Conservation (phyloP, 2,329 filamentous ascomycete species). For the Ascochyta viciae-villosae region DNA sequence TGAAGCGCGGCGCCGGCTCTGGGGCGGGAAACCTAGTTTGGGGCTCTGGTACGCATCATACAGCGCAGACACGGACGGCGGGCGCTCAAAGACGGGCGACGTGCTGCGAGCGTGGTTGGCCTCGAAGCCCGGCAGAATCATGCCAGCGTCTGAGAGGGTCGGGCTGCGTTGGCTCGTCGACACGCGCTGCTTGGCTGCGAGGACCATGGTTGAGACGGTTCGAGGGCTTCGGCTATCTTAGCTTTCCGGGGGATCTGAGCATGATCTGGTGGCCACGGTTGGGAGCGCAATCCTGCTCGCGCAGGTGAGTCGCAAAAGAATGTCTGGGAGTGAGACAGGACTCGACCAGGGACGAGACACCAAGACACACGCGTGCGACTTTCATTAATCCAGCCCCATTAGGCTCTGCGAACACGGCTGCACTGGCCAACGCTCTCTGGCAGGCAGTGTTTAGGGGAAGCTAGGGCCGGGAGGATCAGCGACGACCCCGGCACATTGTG, state of each 20-base stretch:
- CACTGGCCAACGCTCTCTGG: slow-evolving; percentile 13
- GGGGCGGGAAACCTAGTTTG: slow-evolving; percentile 40
- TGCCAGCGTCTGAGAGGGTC: slow-evolving; percentile 90
- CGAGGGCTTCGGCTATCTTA: slow-evolving; percentile 27
- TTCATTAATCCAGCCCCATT: slow-evolving; percentile 20
- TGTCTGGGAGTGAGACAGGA: slow-evolving; percentile 14
- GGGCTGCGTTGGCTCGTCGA: slow-evolving; percentile 54
- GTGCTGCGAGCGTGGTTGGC: slow-evolving; percentile 50
- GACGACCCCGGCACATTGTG: slow-evolving; percentile 11
- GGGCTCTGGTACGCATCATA: slow-evolving; percentile 34
- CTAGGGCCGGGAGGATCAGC: slow-evolving; percentile 19
- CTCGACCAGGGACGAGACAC: slow-evolving; percentile 10
- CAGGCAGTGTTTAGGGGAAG: slow-evolving; percentile 12
- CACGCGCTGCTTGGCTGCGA: slow-evolving; percentile 27
- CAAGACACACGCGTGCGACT: slow-evolving; percentile 18
- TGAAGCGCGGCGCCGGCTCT: slow-evolving; percentile 38
- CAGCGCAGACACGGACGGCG: slow-evolving; percentile 51
- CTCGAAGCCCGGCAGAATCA: slow-evolving; percentile 78
- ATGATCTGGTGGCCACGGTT: slow-evolving; percentile 22
- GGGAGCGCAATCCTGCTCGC: slow-evolving; percentile 5
- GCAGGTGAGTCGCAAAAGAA: slow-evolving; percentile 11
- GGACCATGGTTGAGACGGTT: slow-evolving; percentile 30
- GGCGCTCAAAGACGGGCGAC: slow-evolving; percentile 59
- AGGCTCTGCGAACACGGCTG: slow-evolving; percentile 14
- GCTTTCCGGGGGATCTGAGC: slow-evolving; percentile 27